Evolutionary conservation across 495 filamentous ascomycete species (phyloP).

Genomic region (Cercophora samala): DNA sequence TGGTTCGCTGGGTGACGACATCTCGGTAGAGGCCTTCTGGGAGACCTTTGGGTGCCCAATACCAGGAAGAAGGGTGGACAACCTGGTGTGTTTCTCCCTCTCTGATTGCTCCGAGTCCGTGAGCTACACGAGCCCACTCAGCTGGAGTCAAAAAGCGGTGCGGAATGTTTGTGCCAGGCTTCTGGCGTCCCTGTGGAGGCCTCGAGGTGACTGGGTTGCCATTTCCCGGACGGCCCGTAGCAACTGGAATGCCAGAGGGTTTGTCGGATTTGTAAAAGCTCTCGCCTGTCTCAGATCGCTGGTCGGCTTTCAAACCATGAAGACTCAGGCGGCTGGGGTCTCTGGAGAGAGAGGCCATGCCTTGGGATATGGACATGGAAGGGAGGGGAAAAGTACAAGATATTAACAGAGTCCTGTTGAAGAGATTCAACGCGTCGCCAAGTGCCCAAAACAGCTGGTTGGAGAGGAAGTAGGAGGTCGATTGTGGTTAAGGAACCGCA

Average conservation of each 20-base stretch:
- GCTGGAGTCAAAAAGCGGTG: conserved; percentile 40
- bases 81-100: conserved; percentile 43
- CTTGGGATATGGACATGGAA: neutral
- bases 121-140: conserved; percentile 47
- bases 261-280: conserved; percentile 29
- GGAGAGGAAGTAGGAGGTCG: neutral
- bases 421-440: neutral
- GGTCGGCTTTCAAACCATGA: conserved; percentile 14
- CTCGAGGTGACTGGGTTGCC: neutral
- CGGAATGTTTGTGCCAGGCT: conserved; percentile 7
- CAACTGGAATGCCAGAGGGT: conserved; percentile 27
- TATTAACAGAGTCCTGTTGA: neutral
- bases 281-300: conserved; percentile 19
- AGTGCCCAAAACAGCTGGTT: conserved; percentile 3
- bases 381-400: neutral
- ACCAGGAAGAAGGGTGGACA: conserved; percentile 39
- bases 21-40: conserved; percentile 45
- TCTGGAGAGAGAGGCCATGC: conserved; percentile 20
- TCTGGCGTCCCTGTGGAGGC: conserved; percentile 12
- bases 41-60: conserved; percentile 46
- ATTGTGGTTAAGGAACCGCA: neutral
- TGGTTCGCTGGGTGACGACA: conserved; percentile 40
- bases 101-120: conserved; percentile 43
- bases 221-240: conserved; percentile 15
- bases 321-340: conserved; percentile 20